phyloP scores from a whole-genome alignment of 179 eudicot genomes.

The Gypsophila paniculata region DNA sequence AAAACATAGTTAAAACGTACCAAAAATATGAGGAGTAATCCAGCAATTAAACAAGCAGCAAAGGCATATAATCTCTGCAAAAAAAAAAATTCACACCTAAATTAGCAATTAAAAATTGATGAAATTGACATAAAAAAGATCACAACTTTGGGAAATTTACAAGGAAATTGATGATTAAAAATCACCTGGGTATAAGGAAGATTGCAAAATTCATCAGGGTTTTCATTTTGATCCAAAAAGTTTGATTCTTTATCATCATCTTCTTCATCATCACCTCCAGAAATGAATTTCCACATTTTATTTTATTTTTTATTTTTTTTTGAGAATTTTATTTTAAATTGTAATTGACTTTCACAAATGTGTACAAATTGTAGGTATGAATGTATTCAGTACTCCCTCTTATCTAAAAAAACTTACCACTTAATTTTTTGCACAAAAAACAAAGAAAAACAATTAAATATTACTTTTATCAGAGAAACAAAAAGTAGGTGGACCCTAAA shows the following conservation, averaged over 20 bases:
- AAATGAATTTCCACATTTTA: constrained; percentile 54
- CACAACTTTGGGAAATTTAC: constrained; percentile 1
- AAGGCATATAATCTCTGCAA: constrained; percentile 56
- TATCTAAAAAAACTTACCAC: too few relatives aligned
- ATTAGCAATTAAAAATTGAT: too few relatives aligned
- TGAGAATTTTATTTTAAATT: too few relatives aligned
- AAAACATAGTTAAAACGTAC: too few relatives aligned
- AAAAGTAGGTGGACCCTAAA: too few relatives aligned
- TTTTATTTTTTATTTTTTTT: too few relatives aligned
- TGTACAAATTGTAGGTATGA: too few relatives aligned
- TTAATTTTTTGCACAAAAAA: too few relatives aligned
- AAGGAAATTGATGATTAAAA: not conserved
- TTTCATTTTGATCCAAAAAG: constrained; percentile 29
- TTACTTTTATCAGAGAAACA: too few relatives aligned
- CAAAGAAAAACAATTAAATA: too few relatives aligned
- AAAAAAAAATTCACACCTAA: not conserved
- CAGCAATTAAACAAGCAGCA: constrained; percentile 50
- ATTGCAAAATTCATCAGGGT: constrained; percentile 35
- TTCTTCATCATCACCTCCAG: constrained; percentile 39
- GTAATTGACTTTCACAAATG: too few relatives aligned
- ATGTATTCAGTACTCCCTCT: too few relatives aligned
- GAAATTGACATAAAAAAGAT: not conserved
- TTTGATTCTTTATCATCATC: constrained; percentile 32
- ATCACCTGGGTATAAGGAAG: constrained; percentile 46
- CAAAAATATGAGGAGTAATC: constrained; percentile 45